phyloP scores from a whole-genome alignment of 1,139 yeast genomes.

The Kurtzmaniella quercitrusa region DNA sequence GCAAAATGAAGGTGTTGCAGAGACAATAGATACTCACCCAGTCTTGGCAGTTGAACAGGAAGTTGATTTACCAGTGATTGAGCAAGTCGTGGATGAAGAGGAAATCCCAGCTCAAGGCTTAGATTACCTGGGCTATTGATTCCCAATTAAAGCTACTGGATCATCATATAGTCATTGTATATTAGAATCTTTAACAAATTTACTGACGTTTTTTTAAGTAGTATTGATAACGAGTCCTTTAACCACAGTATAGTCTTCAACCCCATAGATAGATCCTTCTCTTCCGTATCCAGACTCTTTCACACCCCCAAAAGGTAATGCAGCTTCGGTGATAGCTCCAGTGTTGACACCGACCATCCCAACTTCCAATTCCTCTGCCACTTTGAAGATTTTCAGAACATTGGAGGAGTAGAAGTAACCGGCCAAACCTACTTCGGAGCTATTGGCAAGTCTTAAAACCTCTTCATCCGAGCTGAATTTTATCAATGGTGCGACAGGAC shows the following conservation, averaged over 20 bases:
- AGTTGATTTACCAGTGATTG: background rate
- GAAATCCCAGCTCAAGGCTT: background rate
- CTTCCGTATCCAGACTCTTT: constrained; percentile 49
- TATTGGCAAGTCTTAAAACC: constrained; percentile 66
- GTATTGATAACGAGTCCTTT: constrained; percentile 21
- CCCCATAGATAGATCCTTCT: constrained; percentile 47
- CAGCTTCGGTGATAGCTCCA: constrained; percentile 44
- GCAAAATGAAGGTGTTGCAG: background rate
- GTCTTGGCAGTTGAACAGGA: background rate
- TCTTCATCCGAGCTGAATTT: constrained; percentile 64
- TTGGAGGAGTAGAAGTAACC: constrained; percentile 41
- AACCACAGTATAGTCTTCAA: constrained; percentile 41
- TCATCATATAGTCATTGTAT: background rate
- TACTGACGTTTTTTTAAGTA: background rate
- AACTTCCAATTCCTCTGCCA: constrained; percentile 39
- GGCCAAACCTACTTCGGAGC: constrained; percentile 47
- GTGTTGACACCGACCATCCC: constrained; percentile 49
- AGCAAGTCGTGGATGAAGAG: background rate
- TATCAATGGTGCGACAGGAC: constrained; percentile 81
- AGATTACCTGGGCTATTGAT: background rate
- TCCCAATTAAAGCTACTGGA: background rate
- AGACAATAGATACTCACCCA: background rate
- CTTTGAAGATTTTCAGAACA: constrained; percentile 52
- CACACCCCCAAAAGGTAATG: constrained; percentile 49
- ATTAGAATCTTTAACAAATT: background rate